Evolutionary conservation across 2,329 filamentous ascomycete genomes (phyloP).

Genomic region (Westerdykella ornata): DNA sequence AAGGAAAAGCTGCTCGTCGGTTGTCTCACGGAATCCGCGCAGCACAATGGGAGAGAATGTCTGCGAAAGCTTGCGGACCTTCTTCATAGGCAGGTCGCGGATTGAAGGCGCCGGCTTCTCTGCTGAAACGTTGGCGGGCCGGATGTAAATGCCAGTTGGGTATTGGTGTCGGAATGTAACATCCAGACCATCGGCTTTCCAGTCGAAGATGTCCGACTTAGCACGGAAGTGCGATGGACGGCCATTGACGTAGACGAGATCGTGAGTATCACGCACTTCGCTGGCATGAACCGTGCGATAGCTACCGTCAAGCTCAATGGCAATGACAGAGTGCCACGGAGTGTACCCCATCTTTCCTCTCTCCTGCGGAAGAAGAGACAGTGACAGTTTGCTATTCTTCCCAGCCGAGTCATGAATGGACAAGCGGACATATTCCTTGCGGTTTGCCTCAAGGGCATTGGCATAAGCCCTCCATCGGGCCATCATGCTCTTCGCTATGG

Average conservation of each 20-base stretch:
- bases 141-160: conserved; percentile 18
- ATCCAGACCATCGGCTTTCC: conserved; percentile 3
- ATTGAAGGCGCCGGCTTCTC: conserved; percentile 30
- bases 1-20: conserved; percentile 42
- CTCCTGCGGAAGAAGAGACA: conserved; percentile 2
- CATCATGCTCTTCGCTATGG: conserved; percentile 25
- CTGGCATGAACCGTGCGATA: conserved; percentile 2
- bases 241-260: conserved; percentile 5
- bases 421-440: conserved; percentile 18
- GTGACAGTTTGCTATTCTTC: conserved; percentile 3
- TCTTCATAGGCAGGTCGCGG: conserved; percentile 41
- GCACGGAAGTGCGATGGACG: conserved; percentile 9
- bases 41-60: conserved; percentile 50
- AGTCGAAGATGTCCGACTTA: conserved; percentile 12
- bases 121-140: conserved; percentile 5
- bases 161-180: conserved; percentile 21
- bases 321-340: conserved; percentile 9
- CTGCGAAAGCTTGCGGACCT: conserved; percentile 44
- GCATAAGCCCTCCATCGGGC: conserved; percentile 21
- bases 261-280: conserved; percentile 2
- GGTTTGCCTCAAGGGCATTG: conserved; percentile 11
- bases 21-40: conserved; percentile 47
- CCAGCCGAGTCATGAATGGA: conserved; percentile 30
- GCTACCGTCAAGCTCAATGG: conserved; percentile 4
- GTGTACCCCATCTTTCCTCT: not conserved